These are phyloP conservation scores for Euphorbia tirucalli DNA, from an alignment of 345 rosid genomes.

Conservation along the genomic window DNA sequence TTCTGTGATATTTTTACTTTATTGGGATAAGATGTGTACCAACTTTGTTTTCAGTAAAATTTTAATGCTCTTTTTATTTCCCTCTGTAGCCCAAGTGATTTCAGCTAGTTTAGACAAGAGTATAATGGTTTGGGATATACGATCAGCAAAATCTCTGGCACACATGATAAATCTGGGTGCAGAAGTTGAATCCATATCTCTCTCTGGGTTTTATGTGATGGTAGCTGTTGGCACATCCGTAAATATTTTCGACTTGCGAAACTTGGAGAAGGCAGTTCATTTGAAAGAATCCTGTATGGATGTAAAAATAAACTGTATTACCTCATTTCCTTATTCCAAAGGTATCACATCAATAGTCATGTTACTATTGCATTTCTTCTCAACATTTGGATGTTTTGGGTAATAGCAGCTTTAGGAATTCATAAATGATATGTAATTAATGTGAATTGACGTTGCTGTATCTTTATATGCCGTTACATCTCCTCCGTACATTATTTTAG, in stretches of 20 bases:
- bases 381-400: conserved; percentile 3
- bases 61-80: conserved; percentile 3
- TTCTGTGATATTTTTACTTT: neutral
- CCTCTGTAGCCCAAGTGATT: conserved; percentile 56
- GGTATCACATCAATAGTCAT: conserved; percentile 40
- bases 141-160: conserved; percentile 34
- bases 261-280: conserved; percentile 49
- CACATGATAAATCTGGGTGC: conserved; percentile 32
- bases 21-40: neutral
- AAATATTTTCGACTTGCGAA: conserved; percentile 61
- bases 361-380: conserved; percentile 3
- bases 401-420: neutral
- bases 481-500: neutral
- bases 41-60: neutral
- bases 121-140: conserved; percentile 65
- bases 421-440: neutral
- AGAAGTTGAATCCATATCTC: conserved; percentile 65
- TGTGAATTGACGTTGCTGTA: neutral
- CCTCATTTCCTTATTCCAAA: conserved; percentile 43
- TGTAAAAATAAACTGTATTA: conserved; percentile 54
- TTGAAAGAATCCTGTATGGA: conserved; percentile 45
- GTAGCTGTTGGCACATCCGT: conserved; percentile 61
- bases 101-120: conserved; percentile 79
- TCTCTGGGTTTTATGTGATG: conserved; percentile 57
- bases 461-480: neutral